Base-by-base conservation (phyloP, 176 grass and related monocot genomes). In the Phoenix dactylifera region DNA sequence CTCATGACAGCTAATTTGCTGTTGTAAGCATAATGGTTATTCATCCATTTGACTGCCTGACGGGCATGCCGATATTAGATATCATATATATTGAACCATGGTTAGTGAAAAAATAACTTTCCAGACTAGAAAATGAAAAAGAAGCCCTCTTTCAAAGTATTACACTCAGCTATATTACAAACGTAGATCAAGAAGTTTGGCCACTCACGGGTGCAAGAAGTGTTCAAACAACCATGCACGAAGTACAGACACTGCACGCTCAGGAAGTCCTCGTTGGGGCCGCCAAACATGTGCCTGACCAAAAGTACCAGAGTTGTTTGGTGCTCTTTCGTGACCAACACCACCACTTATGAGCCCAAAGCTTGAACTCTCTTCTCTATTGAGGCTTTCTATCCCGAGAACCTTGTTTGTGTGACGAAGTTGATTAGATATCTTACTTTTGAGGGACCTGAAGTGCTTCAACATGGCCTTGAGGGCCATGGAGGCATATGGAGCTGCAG, bases 221-320 rank as follows among this genome's bases (percentile, higher is more conserved):
- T 74, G 94, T 50, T 99, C 88, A 24, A 99, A 99, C 0, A 99
- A 60, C 52, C 94, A 99, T 18, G 88, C 79, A 2, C 94, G 85
- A 44, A 99, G 84, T 50, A 99, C 82, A 12, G 85, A 77, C 22
- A 99, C 94, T 0, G 94, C 85, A 6, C 88, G 88, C 57, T 99
- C 94, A 0, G 94, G 94, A 19, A 99, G 88, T 4, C 62, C 15
- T 71, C 79, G 58, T 69, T 93, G 94, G n/a, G 94, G 88, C 15
- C 94, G 78, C 94, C 94, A 99, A 24, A 99, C 79, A 74, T 93
- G 85, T 19, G 79, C 82, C 70, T 93, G 94, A 14, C 71, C 71
- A 10, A 93, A 83, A 29, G 49, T 49, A 6, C 24, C 49, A 0
- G 59, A 57, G 39, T 44, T 39, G 7, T 28, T 22, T 6, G 24